Evolutionary conservation across 371 early-diverging fungal genomes (phyloP).

Genomic region (Mucor piriformis): DNA sequence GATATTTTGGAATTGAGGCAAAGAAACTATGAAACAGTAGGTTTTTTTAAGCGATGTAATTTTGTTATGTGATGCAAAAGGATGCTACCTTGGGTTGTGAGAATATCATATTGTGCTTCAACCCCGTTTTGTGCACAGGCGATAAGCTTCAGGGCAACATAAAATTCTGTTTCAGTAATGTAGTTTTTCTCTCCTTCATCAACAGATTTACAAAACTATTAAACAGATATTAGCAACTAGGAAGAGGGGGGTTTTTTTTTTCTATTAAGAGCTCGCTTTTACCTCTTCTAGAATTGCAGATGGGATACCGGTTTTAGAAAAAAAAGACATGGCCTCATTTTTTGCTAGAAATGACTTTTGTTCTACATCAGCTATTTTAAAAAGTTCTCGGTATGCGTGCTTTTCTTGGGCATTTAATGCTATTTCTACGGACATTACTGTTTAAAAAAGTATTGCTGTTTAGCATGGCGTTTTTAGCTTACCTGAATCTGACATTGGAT

Average conservation of each 20-base stretch:
- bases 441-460: too few relatives aligned
- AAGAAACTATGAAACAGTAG: conserved; percentile 1
- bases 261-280: conserved; percentile 10
- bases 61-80: too few relatives aligned
- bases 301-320: conserved; percentile 70
- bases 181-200: conserved; percentile 8
- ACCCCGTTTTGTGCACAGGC: conserved; percentile 26
- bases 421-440: not conserved
- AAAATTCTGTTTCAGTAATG: conserved; percentile 15
- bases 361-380: conserved; percentile 5
- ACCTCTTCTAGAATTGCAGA: conserved; percentile 64
- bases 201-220: conserved; percentile 20
- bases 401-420: not conserved
- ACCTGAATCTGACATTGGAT: too few relatives aligned
- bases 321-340: conserved; percentile 68
- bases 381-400: not conserved
- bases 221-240: not conserved
- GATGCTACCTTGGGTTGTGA: conserved; percentile 20
- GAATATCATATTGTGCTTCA: conserved; percentile 1
- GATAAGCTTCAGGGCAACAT: conserved; percentile 23
- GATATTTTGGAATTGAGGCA: conserved; percentile 6
- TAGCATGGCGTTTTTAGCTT: too few relatives aligned
- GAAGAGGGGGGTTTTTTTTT: not conserved
- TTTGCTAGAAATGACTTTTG: conserved; percentile 4
- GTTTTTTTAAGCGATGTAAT: too few relatives aligned